These are phyloP conservation scores for Cryoendolithus antarcticus DNA, from an alignment of 2,329 filamentous ascomycete genomes.

Conservation along the genomic window DNA sequence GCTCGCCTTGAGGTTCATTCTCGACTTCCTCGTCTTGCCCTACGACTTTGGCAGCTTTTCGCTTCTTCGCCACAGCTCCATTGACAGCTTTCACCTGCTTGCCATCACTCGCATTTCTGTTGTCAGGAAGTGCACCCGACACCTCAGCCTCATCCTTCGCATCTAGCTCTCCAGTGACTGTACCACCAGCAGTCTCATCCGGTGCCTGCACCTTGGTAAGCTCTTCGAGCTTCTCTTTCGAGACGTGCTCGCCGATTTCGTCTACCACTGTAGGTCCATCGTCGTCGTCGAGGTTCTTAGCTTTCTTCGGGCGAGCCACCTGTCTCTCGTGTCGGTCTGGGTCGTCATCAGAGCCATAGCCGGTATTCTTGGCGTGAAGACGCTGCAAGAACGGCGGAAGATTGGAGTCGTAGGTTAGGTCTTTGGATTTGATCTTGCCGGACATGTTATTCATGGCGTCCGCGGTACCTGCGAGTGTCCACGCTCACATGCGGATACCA, in stretches of 20 bases:
- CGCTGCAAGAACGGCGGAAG: conserved; percentile 35
- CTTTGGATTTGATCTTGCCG: conserved; percentile 49
- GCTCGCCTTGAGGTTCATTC: conserved; percentile 3
- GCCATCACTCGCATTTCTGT: conserved; percentile 2
- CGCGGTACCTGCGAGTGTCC: too few relatives aligned
- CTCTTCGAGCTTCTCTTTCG: conserved; percentile 37
- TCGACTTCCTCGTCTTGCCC: conserved; percentile 17
- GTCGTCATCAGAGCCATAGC: conserved; percentile 24
- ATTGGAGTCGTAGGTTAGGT: conserved; percentile 53
- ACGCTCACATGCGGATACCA: too few relatives aligned
- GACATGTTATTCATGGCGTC: conserved; percentile 8
- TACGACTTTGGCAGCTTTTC: conserved; percentile 24
- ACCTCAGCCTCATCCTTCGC: conserved; percentile 11
- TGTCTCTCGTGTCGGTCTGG: conserved; percentile 33
- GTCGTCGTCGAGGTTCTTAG: conserved; percentile 57
- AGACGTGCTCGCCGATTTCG: conserved; percentile 51
- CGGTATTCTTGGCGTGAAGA: conserved; percentile 41
- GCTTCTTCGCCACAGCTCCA: conserved; percentile 21
- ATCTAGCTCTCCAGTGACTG: conserved; percentile 12
- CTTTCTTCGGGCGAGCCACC: conserved; percentile 34
- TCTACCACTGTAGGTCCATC: conserved; percentile 67
- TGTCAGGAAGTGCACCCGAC: conserved; percentile 13
- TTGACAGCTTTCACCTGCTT: conserved; percentile 10
- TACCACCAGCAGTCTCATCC: conserved; percentile 4
- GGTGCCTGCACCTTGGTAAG: conserved; percentile 18